These are phyloP conservation scores for Begonia fuchsioides DNA, from an alignment of 306 rosid genomes.

Conservation along the genomic window DNA sequence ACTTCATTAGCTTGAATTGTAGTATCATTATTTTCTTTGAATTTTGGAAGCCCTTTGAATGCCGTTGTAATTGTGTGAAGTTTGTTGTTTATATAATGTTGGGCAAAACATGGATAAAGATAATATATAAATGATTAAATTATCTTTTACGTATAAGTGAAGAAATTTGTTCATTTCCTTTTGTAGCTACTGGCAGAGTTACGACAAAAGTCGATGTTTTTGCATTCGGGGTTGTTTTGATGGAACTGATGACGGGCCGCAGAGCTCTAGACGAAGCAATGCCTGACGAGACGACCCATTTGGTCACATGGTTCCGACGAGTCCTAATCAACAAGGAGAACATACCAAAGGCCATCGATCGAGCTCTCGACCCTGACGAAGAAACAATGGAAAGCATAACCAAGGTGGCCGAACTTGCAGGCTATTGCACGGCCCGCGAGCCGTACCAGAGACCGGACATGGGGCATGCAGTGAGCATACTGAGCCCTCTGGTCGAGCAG, in stretches of 20 bases:
- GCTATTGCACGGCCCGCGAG: slow-evolving; percentile 81
- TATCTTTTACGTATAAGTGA: too few species aligned
- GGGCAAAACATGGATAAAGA: too few species aligned
- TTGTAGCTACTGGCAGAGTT: slow-evolving; percentile 81
- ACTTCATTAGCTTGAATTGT: too few species aligned
- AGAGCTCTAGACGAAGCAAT: slow-evolving; percentile 57
- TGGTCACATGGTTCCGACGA: slow-evolving; percentile 81
- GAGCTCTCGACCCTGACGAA: slow-evolving; percentile 53
- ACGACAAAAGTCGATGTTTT: slow-evolving; percentile 90
- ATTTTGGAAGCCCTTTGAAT: too few species aligned
- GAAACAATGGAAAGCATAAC: slow-evolving; percentile 85
- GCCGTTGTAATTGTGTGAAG: too few species aligned
- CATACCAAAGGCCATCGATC: slow-evolving; percentile 80
- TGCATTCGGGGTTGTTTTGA: slow-evolving; percentile 79
- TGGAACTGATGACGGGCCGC: slow-evolving; percentile 76
- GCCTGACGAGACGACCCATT: slow-evolving; percentile 75
- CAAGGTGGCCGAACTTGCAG: slow-evolving; percentile 74
- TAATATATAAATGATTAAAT: too few species aligned
- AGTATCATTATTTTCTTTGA: too few species aligned
- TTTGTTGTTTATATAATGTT: slow-evolving; percentile 1
- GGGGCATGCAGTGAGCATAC: slow-evolving; percentile 77
- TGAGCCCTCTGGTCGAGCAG: slow-evolving; percentile 69
- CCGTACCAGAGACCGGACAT: slow-evolving; percentile 87
- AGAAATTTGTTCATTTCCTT: slow-evolving; percentile 5
- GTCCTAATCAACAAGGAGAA: slow-evolving; percentile 62